Base-by-base conservation (phyloP, 1,284 basidiomycete species). In the Leccinum solheimii region DNA sequence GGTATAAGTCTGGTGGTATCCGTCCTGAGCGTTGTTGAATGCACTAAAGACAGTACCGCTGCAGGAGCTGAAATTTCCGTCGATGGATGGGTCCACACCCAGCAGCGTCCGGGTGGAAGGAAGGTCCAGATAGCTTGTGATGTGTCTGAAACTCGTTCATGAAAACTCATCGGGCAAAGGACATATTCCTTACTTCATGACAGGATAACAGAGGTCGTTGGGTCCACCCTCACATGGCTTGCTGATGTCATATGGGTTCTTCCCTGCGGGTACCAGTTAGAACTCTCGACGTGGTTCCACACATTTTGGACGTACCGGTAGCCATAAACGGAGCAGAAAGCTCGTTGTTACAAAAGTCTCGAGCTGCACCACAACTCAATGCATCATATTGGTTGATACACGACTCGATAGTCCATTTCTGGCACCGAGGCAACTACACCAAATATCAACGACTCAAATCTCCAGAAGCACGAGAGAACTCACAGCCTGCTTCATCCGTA, bases 201-300 rank as follows among this genome's bases (percentile, higher is more conserved):
- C 70, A 21, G 82, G 79, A 69, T 86, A 86, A 64, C 84, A 87
- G 2, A 72, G 52, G 11, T 49, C 55, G 0, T 1, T 49, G 1
- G 54, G 26, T n/a, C 55, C 64, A 23, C 79, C 82, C 23, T 84
- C 81, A 64, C 89, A 91, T 52, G 76, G 69, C 69, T 81, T 81
- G 65, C 83, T 85, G 53, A 91, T 80, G 69, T 91, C 88, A 69
- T 27, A 69, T 27, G 79, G 79, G 63, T 86, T 86, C 56, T 61
- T 1, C 9, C 67, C 70, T 72, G 51, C 19, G 4, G 38, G 19
- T 21, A 36, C 11, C 1, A 8, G 26, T 72, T 23, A 69, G 57
- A 6, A 32, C 14, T 64, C 71, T 30, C 76, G 79, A 80, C 36
- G 48, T 16, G 48, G 6, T 26, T 27, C 50, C 43, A 10, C 5